phyloP scores from a whole-genome alignment of 164 flowering plant species.

The Piper longum region DNA sequence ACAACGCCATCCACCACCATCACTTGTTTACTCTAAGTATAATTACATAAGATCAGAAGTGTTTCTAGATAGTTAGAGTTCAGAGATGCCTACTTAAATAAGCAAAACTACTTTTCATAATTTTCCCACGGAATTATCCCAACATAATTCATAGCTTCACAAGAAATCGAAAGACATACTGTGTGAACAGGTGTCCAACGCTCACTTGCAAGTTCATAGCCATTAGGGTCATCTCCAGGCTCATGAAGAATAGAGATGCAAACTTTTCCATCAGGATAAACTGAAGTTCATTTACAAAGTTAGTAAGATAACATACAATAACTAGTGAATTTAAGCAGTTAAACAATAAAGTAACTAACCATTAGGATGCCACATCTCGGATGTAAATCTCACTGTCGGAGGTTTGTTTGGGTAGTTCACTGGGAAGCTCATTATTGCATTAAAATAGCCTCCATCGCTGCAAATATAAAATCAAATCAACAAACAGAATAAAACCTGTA shows the following conservation, averaged over 20 bases:
- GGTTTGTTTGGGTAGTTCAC: conserved; percentile 58
- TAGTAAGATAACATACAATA: not conserved
- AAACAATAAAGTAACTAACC: conserved; percentile 23
- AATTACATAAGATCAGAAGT: no score
- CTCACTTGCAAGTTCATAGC: conserved; percentile 95
- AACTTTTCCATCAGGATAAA: conserved; percentile 81
- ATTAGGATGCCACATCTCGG: conserved; percentile 82
- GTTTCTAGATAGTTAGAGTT: no score
- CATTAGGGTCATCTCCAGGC: conserved; percentile 96
- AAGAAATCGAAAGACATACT: conserved; percentile 20
- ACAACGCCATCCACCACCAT: no score
- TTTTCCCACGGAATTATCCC: no score
- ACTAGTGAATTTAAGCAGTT: not conserved
- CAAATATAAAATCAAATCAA: not conserved
- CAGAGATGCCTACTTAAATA: no score
- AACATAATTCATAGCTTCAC: no score
- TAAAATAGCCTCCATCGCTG: conserved; percentile 74
- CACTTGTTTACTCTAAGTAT: no score
- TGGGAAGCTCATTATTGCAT: conserved; percentile 66
- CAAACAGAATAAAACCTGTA: no score
- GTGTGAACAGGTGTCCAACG: conserved; percentile 96
- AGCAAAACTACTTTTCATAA: no score
- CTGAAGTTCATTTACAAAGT: conserved; percentile 25
- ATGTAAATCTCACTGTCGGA: conserved; percentile 58
- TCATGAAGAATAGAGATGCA: conserved; percentile 96